phyloP scores from a whole-genome alignment of 108 stramenopile species.

The Epithemia pelagica region DNA sequence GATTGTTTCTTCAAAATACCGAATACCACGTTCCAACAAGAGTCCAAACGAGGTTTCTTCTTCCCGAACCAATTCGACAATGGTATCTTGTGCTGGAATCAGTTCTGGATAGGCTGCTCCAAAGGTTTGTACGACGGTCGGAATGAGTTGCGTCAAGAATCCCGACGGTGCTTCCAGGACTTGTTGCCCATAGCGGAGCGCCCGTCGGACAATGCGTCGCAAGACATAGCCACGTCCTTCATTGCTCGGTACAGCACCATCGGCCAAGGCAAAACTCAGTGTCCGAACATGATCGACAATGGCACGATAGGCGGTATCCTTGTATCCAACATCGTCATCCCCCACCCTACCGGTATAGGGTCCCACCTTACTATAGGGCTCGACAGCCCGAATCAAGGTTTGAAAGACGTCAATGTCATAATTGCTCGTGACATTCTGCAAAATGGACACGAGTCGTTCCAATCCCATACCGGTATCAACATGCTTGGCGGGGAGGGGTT shows the following conservation, averaged over 20 bases:
- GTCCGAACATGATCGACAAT: conserved; percentile 97
- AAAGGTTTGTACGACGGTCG: conserved; percentile 86
- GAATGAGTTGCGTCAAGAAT: conserved; percentile 88
- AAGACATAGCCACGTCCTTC: conserved; percentile 97
- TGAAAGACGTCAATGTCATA: conserved; percentile 95
- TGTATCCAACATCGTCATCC: conserved; percentile 64
- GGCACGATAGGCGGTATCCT: conserved; percentile 97
- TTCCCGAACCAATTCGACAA: conserved; percentile 84
- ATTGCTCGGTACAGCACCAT: conserved; percentile 93
- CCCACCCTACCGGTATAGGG: conserved; percentile 83
- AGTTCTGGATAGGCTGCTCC: conserved; percentile 94
- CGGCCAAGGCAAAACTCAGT: conserved; percentile 92
- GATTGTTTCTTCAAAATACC: conserved; percentile 87
- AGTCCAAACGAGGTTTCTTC: conserved; percentile 89
- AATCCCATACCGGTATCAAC: conserved; percentile 99
- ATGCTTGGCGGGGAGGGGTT: conserved; percentile 82
- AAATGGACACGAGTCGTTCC: conserved; percentile 87
- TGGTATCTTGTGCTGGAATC: conserved; percentile 56
- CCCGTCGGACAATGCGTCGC: conserved; percentile 90
- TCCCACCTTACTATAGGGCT: conserved; percentile 37
- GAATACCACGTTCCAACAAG: conserved; percentile 93
- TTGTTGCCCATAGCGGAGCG: conserved; percentile 96
- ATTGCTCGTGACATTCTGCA: conserved; percentile 87
- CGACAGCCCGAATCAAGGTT: conserved; percentile 70
- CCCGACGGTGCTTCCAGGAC: conserved; percentile 87